Percentiles rank a stretch among this genome's conserved stretches.
These are phyloP conservation scores for Lepidium campestre DNA, from an alignment of 441 rosid species.

Conservation along the genomic window DNA sequence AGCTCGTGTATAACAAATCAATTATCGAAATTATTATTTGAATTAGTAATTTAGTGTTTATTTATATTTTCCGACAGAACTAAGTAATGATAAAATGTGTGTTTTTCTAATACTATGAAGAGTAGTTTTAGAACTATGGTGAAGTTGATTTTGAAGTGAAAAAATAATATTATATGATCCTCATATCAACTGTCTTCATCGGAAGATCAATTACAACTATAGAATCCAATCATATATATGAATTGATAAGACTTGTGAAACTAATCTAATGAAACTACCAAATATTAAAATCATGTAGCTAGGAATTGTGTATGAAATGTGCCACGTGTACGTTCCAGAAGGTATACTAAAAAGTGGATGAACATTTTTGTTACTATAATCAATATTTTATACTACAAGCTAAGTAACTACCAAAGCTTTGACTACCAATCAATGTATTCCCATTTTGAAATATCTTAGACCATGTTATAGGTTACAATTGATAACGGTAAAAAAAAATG, in stretches of 20 bases:
- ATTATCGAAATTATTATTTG: background rate
- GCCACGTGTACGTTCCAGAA: slow-evolving; percentile 1
- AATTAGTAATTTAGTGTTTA: background rate
- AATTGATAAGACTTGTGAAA: slow-evolving; percentile 5
- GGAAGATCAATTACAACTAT: background rate
- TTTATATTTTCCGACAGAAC: background rate
- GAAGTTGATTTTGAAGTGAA: no score
- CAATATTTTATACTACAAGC: background rate
- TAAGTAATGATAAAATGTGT: background rate
- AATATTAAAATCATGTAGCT: background rate
- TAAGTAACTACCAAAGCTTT: background rate
- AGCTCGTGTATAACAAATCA: background rate
- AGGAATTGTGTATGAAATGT: background rate
- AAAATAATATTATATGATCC: no score
- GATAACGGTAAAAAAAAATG: no score
- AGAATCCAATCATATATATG: background rate
- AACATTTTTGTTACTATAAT: background rate
- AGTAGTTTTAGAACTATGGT: no score
- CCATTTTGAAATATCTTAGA: no score
- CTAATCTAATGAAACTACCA: background rate
- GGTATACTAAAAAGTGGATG: background rate
- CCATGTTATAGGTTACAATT: no score
- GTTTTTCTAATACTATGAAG: no score
- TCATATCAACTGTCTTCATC: background rate
- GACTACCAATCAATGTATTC: background rate